phyloP scores from a whole-genome alignment of 2,329 filamentous ascomycete species.

The Trichophyton equinum region DNA sequence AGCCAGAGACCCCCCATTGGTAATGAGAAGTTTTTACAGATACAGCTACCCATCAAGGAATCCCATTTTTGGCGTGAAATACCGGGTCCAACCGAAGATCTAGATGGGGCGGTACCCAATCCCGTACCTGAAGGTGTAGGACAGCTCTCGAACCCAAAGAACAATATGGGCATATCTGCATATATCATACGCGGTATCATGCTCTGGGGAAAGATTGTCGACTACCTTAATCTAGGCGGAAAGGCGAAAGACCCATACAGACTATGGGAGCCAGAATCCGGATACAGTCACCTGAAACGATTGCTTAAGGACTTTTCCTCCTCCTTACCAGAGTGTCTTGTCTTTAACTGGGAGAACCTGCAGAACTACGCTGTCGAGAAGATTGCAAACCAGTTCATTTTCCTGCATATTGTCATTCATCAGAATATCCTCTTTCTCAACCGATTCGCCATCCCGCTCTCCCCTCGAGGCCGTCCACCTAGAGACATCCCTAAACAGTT shows the following conservation, averaged over 20 bases:
- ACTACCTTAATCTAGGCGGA: slow-evolving; percentile 81
- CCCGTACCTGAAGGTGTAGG: slow-evolving; percentile 51
- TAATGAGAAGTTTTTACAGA: slow-evolving; percentile 74
- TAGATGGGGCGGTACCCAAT: slow-evolving; percentile 58
- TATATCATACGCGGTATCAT: slow-evolving; percentile 78
- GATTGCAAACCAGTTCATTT: slow-evolving; percentile 81
- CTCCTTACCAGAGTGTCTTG: slow-evolving; percentile 56
- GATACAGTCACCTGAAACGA: slow-evolving; percentile 56
- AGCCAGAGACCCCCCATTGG: slow-evolving; percentile 87
- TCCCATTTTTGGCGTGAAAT: slow-evolving; percentile 84
- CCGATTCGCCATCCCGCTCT: slow-evolving; percentile 64
- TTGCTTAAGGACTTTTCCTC: slow-evolving; percentile 59
- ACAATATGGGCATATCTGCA: slow-evolving; percentile 89
- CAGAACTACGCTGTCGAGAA: slow-evolving; percentile 72
- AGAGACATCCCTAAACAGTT: slow-evolving; percentile 67
- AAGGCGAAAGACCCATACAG: slow-evolving; percentile 63
- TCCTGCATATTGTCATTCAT: slow-evolving; percentile 78
- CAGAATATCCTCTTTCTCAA: slow-evolving; percentile 86
- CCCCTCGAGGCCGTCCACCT: slow-evolving; percentile 50
- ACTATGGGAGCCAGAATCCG: slow-evolving; percentile 73
- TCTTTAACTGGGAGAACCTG: slow-evolving; percentile 69
- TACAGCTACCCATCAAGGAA: slow-evolving; percentile 84
- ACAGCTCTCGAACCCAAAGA: slow-evolving; percentile 52
- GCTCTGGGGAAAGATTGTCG: slow-evolving; percentile 79
- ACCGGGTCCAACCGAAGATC: slow-evolving; percentile 69